Evolutionary conservation across 306 rosid genomes (phyloP).

Genomic region (Rosa chinensis): DNA sequence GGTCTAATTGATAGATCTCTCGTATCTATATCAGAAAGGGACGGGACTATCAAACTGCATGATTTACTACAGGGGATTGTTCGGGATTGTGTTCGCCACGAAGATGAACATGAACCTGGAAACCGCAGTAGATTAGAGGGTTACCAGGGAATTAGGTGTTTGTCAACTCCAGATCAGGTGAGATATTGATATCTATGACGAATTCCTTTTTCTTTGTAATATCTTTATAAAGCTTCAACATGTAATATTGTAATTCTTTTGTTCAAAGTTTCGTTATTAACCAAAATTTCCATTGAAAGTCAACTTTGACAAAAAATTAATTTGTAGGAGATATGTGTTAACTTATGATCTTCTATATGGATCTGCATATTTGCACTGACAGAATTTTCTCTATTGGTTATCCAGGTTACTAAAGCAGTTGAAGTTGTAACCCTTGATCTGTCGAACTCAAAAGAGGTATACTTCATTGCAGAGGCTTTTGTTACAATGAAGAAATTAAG

Average conservation of each 20-base stretch:
- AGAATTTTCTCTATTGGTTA: background rate
- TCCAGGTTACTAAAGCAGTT: constrained; percentile 19
- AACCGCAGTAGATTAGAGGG: background rate
- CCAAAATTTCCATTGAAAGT: too few relatives aligned
- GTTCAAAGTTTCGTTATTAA: too few relatives aligned
- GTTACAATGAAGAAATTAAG: constrained; percentile 24
- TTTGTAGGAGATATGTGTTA: too few relatives aligned
- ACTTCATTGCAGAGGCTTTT: constrained; percentile 25
- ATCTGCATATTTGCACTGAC: too few relatives aligned
- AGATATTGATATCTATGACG: background rate
- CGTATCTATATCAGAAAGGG: background rate
- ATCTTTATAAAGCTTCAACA: background rate
- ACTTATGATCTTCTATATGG: too few relatives aligned
- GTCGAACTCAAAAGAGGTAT: background rate
- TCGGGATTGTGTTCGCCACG: background rate
- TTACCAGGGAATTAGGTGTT: background rate
- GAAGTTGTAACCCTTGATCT: constrained; percentile 12
- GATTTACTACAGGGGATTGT: constrained; percentile 35
- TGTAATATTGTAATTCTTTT: too few relatives aligned
- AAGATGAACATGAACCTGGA: background rate
- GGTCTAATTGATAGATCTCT: constrained; percentile 42
- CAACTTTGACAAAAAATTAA: too few relatives aligned
- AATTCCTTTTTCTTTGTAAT: background rate
- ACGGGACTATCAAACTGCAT: constrained; percentile 19
- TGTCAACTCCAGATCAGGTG: constrained; percentile 4